Evolutionary conservation across 108 stramenopile genomes (phyloP), one percentile per base, ranked within the genome.

Genomic region (Heterococcus sp.): DNA sequence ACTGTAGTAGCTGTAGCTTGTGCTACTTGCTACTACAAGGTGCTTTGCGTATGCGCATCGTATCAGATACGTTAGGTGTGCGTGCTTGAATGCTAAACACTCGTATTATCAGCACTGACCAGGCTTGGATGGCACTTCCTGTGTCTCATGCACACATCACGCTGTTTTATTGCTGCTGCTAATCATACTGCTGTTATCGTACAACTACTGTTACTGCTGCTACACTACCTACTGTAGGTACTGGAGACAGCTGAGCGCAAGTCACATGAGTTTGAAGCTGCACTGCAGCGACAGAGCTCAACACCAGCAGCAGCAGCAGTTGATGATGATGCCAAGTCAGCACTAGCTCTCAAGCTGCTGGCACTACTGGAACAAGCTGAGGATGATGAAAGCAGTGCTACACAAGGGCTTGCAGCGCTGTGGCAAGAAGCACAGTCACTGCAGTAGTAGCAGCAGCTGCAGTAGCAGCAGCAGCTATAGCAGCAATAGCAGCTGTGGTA

Each of bases 211-310:
- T 4, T 11, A 35, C 71, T 30, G 4, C n/a, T 72, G 71, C 36
- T 5, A 3, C 21, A 3, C 31, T 3, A 29, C 8, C 38, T 39
- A 3, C 38, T 2, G 2, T 39, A 80, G 79, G 79, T 80, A 0
- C 71, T 84, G n/a, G 38, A 65, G 28, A 58, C 75, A 0, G 83
- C 83, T 3, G 66, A 75, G 69, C 75, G 66, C 35, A 84, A 84
- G 65, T 84, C 83, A 29, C 39, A 84, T 26, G 75, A 58, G 46
- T 76, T 84, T 36, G 83, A 84, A 64, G 58, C 37, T 0, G 68
- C 75, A 31, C 35, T 84, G 33, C 64, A 68, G 38, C 75, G 58
- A 1, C 83, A 84, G 73, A 68, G 70, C 1, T 38, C 72, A n/a
- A 34, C 67, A 2, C 30, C 31, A 26, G 71, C 69, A 34, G 31